phyloP scores from a whole-genome alignment of 805 yeast genomes.

The Candida schatavii region DNA sequence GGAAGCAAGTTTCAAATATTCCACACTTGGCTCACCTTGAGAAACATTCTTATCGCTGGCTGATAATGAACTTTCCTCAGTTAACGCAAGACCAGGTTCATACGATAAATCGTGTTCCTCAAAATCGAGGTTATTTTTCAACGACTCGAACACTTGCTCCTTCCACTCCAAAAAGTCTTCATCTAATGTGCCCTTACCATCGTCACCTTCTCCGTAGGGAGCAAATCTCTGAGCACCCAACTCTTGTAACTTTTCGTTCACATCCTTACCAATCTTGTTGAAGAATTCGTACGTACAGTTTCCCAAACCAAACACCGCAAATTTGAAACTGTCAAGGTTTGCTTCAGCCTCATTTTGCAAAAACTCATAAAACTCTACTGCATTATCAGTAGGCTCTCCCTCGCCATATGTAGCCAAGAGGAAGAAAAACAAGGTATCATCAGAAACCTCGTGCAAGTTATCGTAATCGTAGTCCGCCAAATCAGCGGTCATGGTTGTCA shows the following conservation, averaged over 20 bases:
- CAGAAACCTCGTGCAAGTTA: constrained; percentile 60
- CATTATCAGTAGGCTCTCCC: constrained; percentile 97
- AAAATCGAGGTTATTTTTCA: constrained; percentile 61
- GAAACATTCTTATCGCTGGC: constrained; percentile 33
- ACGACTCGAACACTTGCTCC: constrained; percentile 63
- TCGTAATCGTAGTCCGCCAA: constrained; percentile 87
- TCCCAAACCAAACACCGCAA: constrained; percentile 86
- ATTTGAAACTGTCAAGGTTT: constrained; percentile 56
- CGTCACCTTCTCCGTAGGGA: constrained; percentile 88
- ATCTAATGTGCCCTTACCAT: constrained; percentile 90
- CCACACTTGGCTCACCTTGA: constrained; percentile 79
- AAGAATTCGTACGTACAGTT: constrained; percentile 91
- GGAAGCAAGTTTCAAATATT: constrained; percentile 37
- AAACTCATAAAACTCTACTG: constrained; percentile 72
- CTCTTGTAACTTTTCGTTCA: constrained; percentile 45
- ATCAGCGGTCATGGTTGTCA: constrained; percentile 82
- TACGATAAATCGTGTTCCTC: constrained; percentile 79
- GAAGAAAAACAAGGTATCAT: constrained; percentile 58
- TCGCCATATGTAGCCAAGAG: constrained; percentile 95
- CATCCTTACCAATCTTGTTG: constrained; percentile 75
- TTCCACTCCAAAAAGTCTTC: constrained; percentile 96
- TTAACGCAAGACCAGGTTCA: constrained; percentile 60
- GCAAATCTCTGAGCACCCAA: constrained; percentile 78
- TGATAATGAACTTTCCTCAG: constrained; percentile 31
- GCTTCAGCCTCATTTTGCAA: constrained; percentile 57